Evolutionary conservation across 140 eudicot species (phyloP).

Genomic region (Bidens hawaiensis): DNA sequence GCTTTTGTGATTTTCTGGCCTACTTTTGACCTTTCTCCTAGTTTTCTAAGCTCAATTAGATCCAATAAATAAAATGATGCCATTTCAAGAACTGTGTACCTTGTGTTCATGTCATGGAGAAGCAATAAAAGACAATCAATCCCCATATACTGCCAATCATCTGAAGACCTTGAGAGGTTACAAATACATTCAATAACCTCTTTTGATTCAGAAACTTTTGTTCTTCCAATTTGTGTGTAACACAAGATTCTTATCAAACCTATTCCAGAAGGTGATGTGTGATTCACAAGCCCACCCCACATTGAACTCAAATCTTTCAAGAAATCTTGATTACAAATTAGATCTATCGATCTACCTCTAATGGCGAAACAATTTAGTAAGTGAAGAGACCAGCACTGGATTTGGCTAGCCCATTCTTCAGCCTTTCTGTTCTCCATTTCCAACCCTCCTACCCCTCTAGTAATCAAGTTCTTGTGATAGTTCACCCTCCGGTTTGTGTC

Average conservation of each 20-base stretch:
- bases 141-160: slow-evolving; percentile 95
- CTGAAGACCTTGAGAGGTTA: slow-evolving; percentile 74
- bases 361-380: slow-evolving; percentile 71
- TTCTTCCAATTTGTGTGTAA: slow-evolving; percentile 58
- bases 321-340: slow-evolving; percentile 51
- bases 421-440: slow-evolving; percentile 74
- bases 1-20: slow-evolving; percentile 56
- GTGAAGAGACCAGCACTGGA: slow-evolving; percentile 81
- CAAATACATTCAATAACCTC: slow-evolving; percentile 49
- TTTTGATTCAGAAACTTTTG: slow-evolving; percentile 36
- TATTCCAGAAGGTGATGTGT: slow-evolving; percentile 67
- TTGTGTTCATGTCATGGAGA: slow-evolving; percentile 59
- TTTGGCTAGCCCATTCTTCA: slow-evolving; percentile 95
- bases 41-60: slow-evolving; percentile 49
- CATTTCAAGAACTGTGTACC: slow-evolving; percentile 61
- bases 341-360: slow-evolving; percentile 55
- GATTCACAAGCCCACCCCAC: slow-evolving; percentile 93
- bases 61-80: slow-evolving; percentile 42
- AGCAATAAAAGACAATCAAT: slow-evolving; percentile 77
- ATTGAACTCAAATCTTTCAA: slow-evolving; percentile 63
- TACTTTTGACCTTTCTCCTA: slow-evolving; percentile 53
- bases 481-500: slow-evolving; percentile 38
- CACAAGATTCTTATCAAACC: slow-evolving; percentile 70
- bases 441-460: slow-evolving; percentile 73
- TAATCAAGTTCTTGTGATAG: slow-evolving; percentile 64